These are phyloP conservation scores for Petasospora rhodanensis DNA, from an alignment of 1,139 yeast species.

Conservation along the genomic window DNA sequence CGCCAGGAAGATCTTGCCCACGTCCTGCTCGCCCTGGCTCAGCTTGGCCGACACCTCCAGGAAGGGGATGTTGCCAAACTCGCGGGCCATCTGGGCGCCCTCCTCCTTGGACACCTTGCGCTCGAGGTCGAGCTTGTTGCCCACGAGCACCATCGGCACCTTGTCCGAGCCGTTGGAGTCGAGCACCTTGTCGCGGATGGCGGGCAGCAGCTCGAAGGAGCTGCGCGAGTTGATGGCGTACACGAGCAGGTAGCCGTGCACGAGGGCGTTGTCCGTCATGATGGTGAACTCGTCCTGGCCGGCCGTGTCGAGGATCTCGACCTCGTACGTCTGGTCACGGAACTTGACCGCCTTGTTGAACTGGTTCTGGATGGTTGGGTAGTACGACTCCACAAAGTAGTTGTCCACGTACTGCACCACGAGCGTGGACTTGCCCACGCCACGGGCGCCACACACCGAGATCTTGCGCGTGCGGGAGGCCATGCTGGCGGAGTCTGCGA, in stretches of 20 bases:
- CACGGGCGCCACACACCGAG: slow-evolving; percentile 85
- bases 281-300: slow-evolving; percentile 93
- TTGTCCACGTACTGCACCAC: slow-evolving; percentile 85
- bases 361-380: slow-evolving; percentile 91
- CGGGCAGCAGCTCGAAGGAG: slow-evolving; percentile 73
- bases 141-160: slow-evolving; percentile 78
- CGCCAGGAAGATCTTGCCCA: slow-evolving; percentile 59
- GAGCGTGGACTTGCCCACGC: slow-evolving; percentile 87
- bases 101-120: slow-evolving; percentile 64
- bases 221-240: slow-evolving; percentile 78
- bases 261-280: slow-evolving; percentile 76
- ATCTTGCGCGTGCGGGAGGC: slow-evolving; percentile 50
- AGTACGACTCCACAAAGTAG: slow-evolving; percentile 80
- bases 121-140: slow-evolving; percentile 78
- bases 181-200: slow-evolving; percentile 79
- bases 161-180: slow-evolving; percentile 61
- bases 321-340: slow-evolving; percentile 72
- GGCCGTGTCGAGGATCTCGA: slow-evolving; percentile 88
- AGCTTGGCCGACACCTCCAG: slow-evolving; percentile 79
- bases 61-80: slow-evolving; percentile 54
- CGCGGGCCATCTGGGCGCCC: slow-evolving; percentile 59
- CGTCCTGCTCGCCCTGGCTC: slow-evolving; percentile 62
- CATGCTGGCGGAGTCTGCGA: slow-evolving; percentile 10
- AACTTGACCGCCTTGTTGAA: slow-evolving; percentile 68
- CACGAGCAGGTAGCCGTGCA: slow-evolving; percentile 80